phyloP scores from a whole-genome alignment of 768 basidiomycete species.

The Melanogaster broomeanus region DNA sequence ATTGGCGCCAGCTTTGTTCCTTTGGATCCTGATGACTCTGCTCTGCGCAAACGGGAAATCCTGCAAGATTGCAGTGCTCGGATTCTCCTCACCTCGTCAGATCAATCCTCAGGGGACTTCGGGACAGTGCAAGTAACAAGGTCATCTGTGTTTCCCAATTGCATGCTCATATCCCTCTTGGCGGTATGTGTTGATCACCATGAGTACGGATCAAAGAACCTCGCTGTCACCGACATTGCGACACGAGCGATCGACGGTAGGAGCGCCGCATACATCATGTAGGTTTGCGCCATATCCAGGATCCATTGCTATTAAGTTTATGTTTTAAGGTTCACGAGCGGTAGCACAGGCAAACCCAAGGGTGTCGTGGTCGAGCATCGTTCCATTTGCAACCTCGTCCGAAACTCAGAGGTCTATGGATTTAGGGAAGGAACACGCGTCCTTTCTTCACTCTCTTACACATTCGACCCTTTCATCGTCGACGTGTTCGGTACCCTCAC shows the following conservation, averaged over 20 bases:
- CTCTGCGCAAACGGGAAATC: slow-evolving; percentile 7
- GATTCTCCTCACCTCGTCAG: slow-evolving; percentile 10
- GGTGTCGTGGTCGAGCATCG: slow-evolving; percentile 20
- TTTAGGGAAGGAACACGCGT: slow-evolving; percentile 10
- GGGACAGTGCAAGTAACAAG: neutral
- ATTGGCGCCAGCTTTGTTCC: slow-evolving; percentile 20
- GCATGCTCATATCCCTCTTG: neutral
- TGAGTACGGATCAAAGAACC: neutral
- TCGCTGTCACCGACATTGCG: neutral
- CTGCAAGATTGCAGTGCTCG: slow-evolving; percentile 5
- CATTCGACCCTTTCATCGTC: slow-evolving; percentile 16
- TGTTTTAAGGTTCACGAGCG: slow-evolving; percentile 16
- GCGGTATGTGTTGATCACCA: slow-evolving; percentile 9
- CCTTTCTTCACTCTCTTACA: slow-evolving; percentile 11
- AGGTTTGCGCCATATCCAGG: neutral
- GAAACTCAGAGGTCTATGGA: slow-evolving; percentile 9
- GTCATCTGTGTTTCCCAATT: neutral
- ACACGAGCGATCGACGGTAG: neutral
- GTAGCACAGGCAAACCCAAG: slow-evolving; percentile 21
- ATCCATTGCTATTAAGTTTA: neutral
- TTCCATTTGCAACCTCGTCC: slow-evolving; percentile 12
- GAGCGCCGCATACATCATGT: slow-evolving; percentile 19
- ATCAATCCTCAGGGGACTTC: neutral
- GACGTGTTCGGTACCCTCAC: slow-evolving; percentile 22
- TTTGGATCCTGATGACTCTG: slow-evolving; percentile 14